phyloP scores from a whole-genome alignment of 225 moss, liverwort and hornwort genomes.

The Physcomitrium patens region DNA sequence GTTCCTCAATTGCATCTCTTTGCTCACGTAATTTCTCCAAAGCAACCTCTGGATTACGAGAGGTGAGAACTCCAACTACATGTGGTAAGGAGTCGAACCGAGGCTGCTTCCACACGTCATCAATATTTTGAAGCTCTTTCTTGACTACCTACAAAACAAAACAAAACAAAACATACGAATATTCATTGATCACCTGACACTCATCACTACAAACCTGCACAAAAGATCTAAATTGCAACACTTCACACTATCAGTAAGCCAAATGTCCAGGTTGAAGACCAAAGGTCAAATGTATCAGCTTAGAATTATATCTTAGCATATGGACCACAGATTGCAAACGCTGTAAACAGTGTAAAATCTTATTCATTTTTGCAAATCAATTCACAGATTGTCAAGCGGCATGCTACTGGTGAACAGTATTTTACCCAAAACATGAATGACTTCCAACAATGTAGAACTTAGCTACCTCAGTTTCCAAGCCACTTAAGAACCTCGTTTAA shows the following conservation, averaged over 20 bases:
- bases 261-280: conserved; percentile 3
- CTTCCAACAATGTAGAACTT: not conserved
- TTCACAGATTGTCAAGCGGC: not conserved
- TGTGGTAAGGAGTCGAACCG: conserved; percentile 97
- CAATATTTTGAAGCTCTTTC: conserved; percentile 87
- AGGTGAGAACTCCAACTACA: conserved; percentile 88
- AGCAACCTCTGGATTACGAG: conserved; percentile 84
- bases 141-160: conserved; percentile 72
- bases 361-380: not conserved
- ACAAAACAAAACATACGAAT: conserved; percentile 4
- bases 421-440: not conserved
- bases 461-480: not conserved
- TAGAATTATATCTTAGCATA: not conserved
- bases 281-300: not conserved
- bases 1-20: conserved; percentile 94
- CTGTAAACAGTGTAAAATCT: not conserved
- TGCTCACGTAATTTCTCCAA: conserved; percentile 87
- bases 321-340: not conserved
- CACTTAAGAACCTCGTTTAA: no score
- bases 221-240: not conserved
- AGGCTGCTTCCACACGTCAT: conserved; percentile 96
- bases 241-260: not conserved
- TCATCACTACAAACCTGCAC: conserved; percentile 8
- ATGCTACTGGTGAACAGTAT: not conserved
- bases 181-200: conserved; percentile 7